These are phyloP conservation scores for Gonapodya sp. DNA, from an alignment of 192 early-diverging fungal genomes.

Conservation along the genomic window DNA sequence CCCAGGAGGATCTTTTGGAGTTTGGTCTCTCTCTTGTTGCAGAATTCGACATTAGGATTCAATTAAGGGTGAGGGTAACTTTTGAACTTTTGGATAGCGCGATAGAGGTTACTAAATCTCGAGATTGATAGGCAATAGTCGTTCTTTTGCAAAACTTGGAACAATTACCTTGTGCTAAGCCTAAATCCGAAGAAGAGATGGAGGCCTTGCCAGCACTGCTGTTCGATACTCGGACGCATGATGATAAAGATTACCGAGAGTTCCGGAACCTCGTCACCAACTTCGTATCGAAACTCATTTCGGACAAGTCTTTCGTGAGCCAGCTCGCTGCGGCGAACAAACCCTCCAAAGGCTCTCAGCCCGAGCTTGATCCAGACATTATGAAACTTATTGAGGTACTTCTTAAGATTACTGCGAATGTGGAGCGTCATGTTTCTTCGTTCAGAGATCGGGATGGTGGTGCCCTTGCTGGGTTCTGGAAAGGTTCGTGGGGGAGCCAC, in stretches of 20 bases:
- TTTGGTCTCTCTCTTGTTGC: constrained; percentile 65
- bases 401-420: neutral
- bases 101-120: neutral
- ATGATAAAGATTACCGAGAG: constrained; percentile 49
- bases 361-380: neutral
- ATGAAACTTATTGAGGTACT: neutral
- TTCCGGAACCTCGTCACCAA: constrained; percentile 51
- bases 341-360: neutral
- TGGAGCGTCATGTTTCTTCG: neutral
- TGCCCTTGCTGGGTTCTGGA: neutral
- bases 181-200: neutral
- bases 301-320: constrained; percentile 37
- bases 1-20: constrained; percentile 31
- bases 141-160: constrained; percentile 34
- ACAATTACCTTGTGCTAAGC: constrained; percentile 16
- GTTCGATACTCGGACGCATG: constrained; percentile 29
- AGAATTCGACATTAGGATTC: constrained; percentile 54
- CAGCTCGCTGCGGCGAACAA: constrained; percentile 21
- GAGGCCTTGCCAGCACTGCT: neutral
- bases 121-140: constrained; percentile 10
- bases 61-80: constrained; percentile 55
- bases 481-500: too few relatives aligned
- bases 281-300: constrained; percentile 40
- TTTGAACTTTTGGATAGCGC: neutral
- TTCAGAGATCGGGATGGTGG: neutral